These are phyloP conservation scores for Teratosphaeria zuluensis DNA, from an alignment of 2,329 filamentous ascomycete species.

Conservation along the genomic window DNA sequence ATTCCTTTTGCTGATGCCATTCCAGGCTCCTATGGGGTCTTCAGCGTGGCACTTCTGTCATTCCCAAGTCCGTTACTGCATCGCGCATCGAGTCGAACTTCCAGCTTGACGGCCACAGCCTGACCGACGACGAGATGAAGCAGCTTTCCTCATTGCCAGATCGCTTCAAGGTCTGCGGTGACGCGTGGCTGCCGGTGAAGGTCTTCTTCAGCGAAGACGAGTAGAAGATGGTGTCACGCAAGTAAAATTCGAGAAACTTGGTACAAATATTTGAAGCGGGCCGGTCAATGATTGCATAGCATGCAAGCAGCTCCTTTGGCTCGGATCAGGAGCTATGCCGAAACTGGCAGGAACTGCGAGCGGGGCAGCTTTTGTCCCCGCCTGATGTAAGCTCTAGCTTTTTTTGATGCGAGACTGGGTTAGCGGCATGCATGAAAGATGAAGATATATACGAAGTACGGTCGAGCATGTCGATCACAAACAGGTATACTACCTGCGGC, in stretches of 20 bases:
- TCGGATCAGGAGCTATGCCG: neutral
- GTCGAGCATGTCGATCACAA: neutral
- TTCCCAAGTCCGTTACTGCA: constrained; percentile 73
- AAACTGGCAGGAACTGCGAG: neutral
- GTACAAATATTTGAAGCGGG: no score
- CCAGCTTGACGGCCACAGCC: constrained; percentile 60
- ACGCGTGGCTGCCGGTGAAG: constrained; percentile 63
- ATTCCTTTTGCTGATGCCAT: constrained; percentile 4
- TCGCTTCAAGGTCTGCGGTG: constrained; percentile 74
- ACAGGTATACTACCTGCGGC: neutral
- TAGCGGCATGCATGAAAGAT: neutral
- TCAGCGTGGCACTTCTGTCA: constrained; percentile 70
- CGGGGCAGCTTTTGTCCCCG: neutral
- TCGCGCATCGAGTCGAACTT: constrained; percentile 68
- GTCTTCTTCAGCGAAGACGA: constrained; percentile 72
- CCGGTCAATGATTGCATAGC: no score
- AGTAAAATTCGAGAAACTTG: constrained; percentile 16
- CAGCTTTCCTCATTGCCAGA: constrained; percentile 58
- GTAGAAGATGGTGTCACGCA: constrained; percentile 31
- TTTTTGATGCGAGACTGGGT: neutral
- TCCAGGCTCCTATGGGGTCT: constrained; percentile 62
- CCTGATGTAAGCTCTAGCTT: neutral
- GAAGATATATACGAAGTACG: neutral
- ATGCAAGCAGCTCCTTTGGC: no score
- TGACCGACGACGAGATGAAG: constrained; percentile 63